Evolutionary conservation across 768 basidiomycete species (phyloP).

Genomic region (Suillus paluster): DNA sequence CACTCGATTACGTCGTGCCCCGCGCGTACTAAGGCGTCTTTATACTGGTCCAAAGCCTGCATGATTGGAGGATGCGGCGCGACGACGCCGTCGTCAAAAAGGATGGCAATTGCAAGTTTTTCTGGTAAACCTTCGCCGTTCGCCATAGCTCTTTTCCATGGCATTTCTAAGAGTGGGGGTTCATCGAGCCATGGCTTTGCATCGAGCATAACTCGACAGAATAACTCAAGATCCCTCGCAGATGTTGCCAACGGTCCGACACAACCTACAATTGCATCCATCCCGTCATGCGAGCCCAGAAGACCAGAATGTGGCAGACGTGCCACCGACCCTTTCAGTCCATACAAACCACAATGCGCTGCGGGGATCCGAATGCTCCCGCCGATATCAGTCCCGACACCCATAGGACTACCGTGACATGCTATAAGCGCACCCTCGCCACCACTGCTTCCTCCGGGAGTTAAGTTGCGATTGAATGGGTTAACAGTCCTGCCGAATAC

Average conservation of each 20-base stretch:
- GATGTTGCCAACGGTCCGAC: conserved; percentile 54
- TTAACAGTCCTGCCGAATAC: conserved; percentile 66
- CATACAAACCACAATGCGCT: conserved; percentile 46
- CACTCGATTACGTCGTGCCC: conserved; percentile 59
- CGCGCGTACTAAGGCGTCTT: conserved; percentile 43
- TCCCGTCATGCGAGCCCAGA: conserved; percentile 53
- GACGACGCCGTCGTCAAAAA: conserved; percentile 57
- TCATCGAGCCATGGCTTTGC: conserved; percentile 51
- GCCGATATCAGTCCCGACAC: conserved; percentile 54
- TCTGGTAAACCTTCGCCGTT: conserved; percentile 43
- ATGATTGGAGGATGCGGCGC: conserved; percentile 52
- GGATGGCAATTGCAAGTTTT: conserved; percentile 48
- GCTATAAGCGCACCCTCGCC: conserved; percentile 53
- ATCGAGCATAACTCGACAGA: conserved; percentile 51
- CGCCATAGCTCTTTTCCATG: conserved; percentile 48
- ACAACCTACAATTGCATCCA: conserved; percentile 56
- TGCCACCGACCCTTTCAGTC: conserved; percentile 51
- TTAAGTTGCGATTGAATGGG: conserved; percentile 57
- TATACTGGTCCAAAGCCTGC: conserved; percentile 44
- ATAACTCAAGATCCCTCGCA: conserved; percentile 52
- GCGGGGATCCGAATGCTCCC: conserved; percentile 51
- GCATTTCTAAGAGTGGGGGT: conserved; percentile 51
- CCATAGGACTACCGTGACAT: conserved; percentile 44
- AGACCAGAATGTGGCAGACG: conserved; percentile 57
- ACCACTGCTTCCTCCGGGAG: conserved; percentile 51